Percentiles rank a stretch among this genome's conserved stretches.
Evolutionary conservation across 2,329 filamentous ascomycete species (phyloP).

Genomic region (Aspergillus calidoustus): DNA sequence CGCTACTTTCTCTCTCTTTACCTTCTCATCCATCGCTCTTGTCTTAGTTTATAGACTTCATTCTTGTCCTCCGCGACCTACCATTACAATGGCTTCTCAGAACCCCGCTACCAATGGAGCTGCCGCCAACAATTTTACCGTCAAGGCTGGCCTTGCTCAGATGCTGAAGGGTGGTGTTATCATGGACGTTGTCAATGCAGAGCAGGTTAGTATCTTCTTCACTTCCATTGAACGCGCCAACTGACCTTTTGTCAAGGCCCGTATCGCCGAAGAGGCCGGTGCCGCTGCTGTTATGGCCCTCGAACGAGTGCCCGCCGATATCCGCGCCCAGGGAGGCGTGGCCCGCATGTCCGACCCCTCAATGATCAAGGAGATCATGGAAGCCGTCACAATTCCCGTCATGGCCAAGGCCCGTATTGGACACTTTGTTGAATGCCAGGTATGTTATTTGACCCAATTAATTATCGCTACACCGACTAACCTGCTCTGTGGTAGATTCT

Average conservation of each 20-base stretch:
- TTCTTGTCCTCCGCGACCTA: background rate
- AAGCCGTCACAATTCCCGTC: slow-evolving; percentile 92
- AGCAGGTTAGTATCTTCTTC: slow-evolving; percentile 61
- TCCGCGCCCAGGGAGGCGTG: slow-evolving; percentile 88
- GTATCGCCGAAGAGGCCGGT: slow-evolving; percentile 96
- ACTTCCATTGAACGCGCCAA: background rate
- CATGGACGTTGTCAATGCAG: slow-evolving; percentile 96
- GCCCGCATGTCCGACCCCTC: slow-evolving; percentile 94
- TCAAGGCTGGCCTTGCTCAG: slow-evolving; percentile 94
- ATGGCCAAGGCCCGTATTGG: slow-evolving; percentile 99
- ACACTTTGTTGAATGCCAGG: slow-evolving; percentile 95
- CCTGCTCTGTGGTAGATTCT: slow-evolving; percentile 67
- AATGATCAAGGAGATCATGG: slow-evolving; percentile 96
- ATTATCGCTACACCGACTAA: background rate
- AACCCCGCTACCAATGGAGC: slow-evolving; percentile 36
- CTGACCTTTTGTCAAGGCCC: slow-evolving; percentile 61
- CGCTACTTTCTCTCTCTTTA: slow-evolving; percentile 9
- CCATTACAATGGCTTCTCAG: slow-evolving; percentile 41
- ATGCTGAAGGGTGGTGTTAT: slow-evolving; percentile 99
- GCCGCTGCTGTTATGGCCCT: slow-evolving; percentile 98
- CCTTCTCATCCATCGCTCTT: slow-evolving; percentile 10
- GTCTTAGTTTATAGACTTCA: slow-evolving; percentile 10
- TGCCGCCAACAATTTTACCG: slow-evolving; percentile 68
- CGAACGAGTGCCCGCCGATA: slow-evolving; percentile 95
- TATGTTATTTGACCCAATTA: slow-evolving; percentile 36